Base-by-base conservation (phyloP, 805 yeast species). In the Metschnikowia proteae region DNA sequence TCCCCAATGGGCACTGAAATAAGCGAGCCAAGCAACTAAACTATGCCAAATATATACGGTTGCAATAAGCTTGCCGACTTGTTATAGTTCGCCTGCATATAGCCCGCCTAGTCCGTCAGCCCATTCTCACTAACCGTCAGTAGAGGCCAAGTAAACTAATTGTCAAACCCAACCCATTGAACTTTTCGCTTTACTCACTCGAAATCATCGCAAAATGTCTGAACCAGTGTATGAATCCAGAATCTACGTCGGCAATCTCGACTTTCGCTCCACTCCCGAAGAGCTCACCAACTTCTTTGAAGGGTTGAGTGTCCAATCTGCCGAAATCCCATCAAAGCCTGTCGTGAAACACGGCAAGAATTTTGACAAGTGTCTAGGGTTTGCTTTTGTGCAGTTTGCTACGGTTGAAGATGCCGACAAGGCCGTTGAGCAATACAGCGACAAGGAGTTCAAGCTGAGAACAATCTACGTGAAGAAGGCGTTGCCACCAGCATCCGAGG, bases 311-410 rank as follows among this genome's bases (percentile, higher is more conserved):
- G 74, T 76, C 26, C 71, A 70, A 28, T 71, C 68, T 30, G 74
- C 81, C 42, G 80, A 78, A 47, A 71, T 81, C 53, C 86, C 86
- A 22, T 63, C 64, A 59, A 75, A 74, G 63, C 69, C 71, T 52
- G 54, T 59, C 44, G 59, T 59, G 34, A 63, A 64, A 43, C 63
- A 64, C 38, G 71, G 67, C 38, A 67, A 66, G 41, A 61, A 72
- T 50, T 64, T 67, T 64, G 57, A 71, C 62, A 66, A 70, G 64
- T 75, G 68, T 62, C 77, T 71, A 51, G 86, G 87, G 36, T 81
- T 79, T 57, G 86, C 82, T 10, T 82, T 82, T 61, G 78, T 81
- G 45, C 79, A 81, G 51, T 80, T 79, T 57, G 73, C 64, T 38
- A 56, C 66, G 42, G 71, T 69, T 40, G 73, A 63, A 22, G 71